Evolutionary conservation across 495 filamentous ascomycete genomes (phyloP).

Genomic region (Neurospora tetraspora): DNA sequence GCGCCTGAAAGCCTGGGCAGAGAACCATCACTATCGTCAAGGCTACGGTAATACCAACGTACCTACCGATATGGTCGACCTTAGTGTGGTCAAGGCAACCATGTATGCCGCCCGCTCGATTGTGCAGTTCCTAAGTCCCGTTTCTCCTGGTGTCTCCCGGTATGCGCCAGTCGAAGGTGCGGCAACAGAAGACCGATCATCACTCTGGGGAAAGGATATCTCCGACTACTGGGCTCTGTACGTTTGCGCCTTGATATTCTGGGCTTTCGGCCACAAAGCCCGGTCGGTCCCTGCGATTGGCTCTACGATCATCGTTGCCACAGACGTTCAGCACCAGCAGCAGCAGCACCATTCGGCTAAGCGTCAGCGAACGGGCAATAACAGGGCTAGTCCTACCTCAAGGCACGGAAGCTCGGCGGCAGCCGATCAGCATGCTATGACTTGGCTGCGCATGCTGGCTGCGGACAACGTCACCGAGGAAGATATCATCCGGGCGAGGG

Average conservation of each 20-base stretch:
- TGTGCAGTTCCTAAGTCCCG: slow-evolving; percentile 11
- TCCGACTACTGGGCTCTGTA: slow-evolving; percentile 41
- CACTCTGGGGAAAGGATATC: slow-evolving; percentile 23
- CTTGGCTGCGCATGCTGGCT: slow-evolving; percentile 57
- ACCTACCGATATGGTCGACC: not conserved
- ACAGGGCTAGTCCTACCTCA: slow-evolving; percentile 50
- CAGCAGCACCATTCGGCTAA: slow-evolving; percentile 3
- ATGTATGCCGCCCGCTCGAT: slow-evolving; percentile 25
- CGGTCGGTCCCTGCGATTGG: slow-evolving; percentile 2
- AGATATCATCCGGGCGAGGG: slow-evolving; percentile 17
- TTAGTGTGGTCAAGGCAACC: slow-evolving; percentile 15
- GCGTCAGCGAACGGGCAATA: slow-evolving; percentile 53
- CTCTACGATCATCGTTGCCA: slow-evolving; percentile 47
- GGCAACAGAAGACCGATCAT: not conserved
- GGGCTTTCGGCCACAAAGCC: slow-evolving; percentile 30
- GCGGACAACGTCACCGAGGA: slow-evolving; percentile 30
- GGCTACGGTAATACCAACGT: slow-evolving; percentile 1
- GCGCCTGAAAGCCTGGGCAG: slow-evolving; percentile 28
- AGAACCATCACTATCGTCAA: slow-evolving; percentile 6
- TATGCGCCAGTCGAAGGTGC: not conserved
- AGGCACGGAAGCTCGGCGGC: slow-evolving; percentile 19
- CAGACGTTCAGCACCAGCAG: slow-evolving; percentile 36
- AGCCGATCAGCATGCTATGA: slow-evolving; percentile 35
- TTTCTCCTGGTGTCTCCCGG: not conserved
- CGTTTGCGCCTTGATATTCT: slow-evolving; percentile 37